Evolutionary conservation across 768 basidiomycete species (phyloP), one percentile per base, ranked within the genome.

Genomic region (Plicaturopsis crispa): DNA sequence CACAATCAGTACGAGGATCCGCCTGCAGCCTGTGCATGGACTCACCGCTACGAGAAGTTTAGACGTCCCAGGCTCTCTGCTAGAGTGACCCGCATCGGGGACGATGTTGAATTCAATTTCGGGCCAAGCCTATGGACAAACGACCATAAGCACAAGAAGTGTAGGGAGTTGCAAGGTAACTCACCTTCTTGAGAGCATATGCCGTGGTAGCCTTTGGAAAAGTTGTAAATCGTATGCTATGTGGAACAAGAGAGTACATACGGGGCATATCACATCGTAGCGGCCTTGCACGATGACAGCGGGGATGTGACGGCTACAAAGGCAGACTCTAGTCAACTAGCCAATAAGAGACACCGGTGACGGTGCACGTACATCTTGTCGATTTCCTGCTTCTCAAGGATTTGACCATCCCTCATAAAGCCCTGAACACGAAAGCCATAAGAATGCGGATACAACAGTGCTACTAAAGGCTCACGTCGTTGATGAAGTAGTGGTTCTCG

Each of bases 401-500:
- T 67, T 54, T 93, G 88, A 0, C 92, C 88, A 6, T 91, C 84
- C 16, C 86, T 69, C 79, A 92, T 80, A 59, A 88, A 94, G 3
- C 85, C 82, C 78, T 89, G 33, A 2, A 11, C 12, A 24, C 18
- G 7, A 17, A n/a, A 23, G 52, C 45, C 22, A 36, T 21, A 28
- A 28, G 13, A 6, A 24, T 32, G 35, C 12, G 17, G 12, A 22
- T 14, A 35, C n/a, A n/a, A 41, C 26, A 38, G 11, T 34, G 14
- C 24, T 24, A 28, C 10, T 13, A 17, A 36, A 43, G 28, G 56
- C 67, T 44, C 38, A 84, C 84, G 38, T 75, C 72, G 49, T 92
- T 87, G 36, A 92, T 64, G 51, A 93, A 93, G 57, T 85, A 94
- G 51, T 93, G 89, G 51, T 90, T 90, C 62, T 91, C 90, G 33